Evolutionary conservation across 2,329 filamentous ascomycete genomes (phyloP).

Genomic region (Aspergillus alliaceus): DNA sequence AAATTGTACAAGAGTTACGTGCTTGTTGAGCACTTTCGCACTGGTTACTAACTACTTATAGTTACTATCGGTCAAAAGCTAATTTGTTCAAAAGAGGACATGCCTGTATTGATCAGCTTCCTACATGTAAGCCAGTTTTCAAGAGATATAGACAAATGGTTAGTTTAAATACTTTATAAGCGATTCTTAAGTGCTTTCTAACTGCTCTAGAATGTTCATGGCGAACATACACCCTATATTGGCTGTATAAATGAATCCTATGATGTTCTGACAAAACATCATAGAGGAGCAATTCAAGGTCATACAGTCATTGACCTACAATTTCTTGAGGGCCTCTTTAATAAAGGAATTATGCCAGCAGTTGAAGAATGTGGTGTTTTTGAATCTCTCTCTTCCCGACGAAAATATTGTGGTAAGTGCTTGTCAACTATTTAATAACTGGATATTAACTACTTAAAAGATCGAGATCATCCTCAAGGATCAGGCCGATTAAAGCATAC

Average conservation of each 20-base stretch:
- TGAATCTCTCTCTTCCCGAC: background rate
- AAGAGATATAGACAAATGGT: background rate
- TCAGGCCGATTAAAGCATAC: background rate
- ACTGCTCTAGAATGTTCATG: background rate
- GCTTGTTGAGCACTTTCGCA: background rate
- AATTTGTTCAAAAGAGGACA: background rate
- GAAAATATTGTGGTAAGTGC: background rate
- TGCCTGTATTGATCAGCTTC: background rate
- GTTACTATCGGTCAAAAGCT: background rate
- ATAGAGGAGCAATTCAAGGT: background rate
- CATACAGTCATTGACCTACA: background rate
- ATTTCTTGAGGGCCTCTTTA: background rate
- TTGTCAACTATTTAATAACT: background rate
- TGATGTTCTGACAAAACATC: background rate
- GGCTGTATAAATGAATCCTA: background rate
- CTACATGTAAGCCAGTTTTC: background rate
- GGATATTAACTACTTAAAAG: background rate
- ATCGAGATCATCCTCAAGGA: background rate
- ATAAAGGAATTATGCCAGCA: background rate
- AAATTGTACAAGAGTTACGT: background rate
- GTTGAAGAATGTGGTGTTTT: background rate
- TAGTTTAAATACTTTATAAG: background rate
- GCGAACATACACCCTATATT: background rate
- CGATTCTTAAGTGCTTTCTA: background rate
- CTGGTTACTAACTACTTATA: background rate